phyloP scores from a whole-genome alignment of 441 rosid genomes.

The Populus tomentosa region DNA sequence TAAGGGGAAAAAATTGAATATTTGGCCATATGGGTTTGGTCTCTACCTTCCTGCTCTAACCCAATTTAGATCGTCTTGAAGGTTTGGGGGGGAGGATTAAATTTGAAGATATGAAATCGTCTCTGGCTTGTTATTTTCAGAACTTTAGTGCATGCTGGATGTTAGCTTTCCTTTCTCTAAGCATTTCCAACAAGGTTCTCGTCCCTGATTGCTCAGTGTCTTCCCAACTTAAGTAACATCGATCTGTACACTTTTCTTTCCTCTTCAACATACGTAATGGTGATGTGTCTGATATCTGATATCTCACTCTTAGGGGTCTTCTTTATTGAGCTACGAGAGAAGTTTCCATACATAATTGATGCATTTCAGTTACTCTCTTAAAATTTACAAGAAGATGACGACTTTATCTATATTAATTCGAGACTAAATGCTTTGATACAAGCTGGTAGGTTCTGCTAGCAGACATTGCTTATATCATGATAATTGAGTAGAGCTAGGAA shows the following conservation, averaged over 20 bases:
- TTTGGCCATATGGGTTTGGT: not conserved
- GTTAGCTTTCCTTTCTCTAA: not conserved
- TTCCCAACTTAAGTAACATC: slow-evolving; percentile 12
- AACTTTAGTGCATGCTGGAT: slow-evolving; percentile 1
- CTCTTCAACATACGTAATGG: not conserved
- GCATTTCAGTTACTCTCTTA: not conserved
- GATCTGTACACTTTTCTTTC: not conserved
- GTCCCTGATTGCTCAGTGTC: slow-evolving; percentile 11
- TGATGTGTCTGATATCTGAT: not conserved
- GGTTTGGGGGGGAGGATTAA: not conserved
- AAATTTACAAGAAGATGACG: not conserved
- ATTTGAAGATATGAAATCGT: not conserved
- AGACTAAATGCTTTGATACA: not conserved
- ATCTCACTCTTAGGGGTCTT: not conserved
- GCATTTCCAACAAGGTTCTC: slow-evolving; percentile 3
- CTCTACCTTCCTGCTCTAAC: slow-evolving; percentile 1
- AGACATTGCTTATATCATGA: too few species aligned
- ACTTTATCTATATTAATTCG: not conserved
- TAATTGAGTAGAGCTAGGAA: too few species aligned
- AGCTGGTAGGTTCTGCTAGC: not conserved
- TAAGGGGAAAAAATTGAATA: slow-evolving; percentile 3
- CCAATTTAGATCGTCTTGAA: not conserved
- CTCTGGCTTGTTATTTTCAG: slow-evolving; percentile 16
- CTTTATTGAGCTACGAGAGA: not conserved
- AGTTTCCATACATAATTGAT: not conserved